phyloP scores from a whole-genome alignment of 2,329 filamentous ascomycete species.

The Aureobasidium sp. region DNA sequence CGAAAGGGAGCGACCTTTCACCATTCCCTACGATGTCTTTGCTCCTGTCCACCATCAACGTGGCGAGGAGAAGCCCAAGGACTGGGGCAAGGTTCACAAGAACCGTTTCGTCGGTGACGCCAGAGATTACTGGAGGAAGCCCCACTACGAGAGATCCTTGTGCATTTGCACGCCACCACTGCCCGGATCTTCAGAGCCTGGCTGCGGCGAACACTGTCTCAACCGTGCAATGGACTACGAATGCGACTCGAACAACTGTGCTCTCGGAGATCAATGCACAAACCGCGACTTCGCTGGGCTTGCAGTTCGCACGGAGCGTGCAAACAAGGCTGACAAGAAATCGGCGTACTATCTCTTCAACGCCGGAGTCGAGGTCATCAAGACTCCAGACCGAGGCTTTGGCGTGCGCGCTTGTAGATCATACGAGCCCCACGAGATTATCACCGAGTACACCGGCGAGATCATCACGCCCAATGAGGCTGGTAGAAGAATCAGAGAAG shows the following conservation, averaged over 20 bases:
- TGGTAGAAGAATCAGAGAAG: slow-evolving; percentile 84
- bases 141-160: slow-evolving; percentile 24
- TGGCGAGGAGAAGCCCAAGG: slow-evolving; percentile 83
- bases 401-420: slow-evolving; percentile 85
- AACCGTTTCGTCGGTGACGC: slow-evolving; percentile 65
- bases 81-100: slow-evolving; percentile 86
- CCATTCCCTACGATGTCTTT: slow-evolving; percentile 83
- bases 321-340: slow-evolving; percentile 16
- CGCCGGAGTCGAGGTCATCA: slow-evolving; percentile 89
- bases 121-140: slow-evolving; percentile 29
- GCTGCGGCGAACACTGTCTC: slow-evolving; percentile 84
- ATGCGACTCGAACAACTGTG: slow-evolving; percentile 86
- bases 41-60: slow-evolving; percentile 64
- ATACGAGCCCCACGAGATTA: slow-evolving; percentile 86
- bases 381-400: slow-evolving; percentile 80
- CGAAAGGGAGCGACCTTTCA: slow-evolving; percentile 65
- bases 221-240: slow-evolving; percentile 98
- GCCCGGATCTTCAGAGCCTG: slow-evolving; percentile 51
- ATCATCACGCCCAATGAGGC: slow-evolving; percentile 95
- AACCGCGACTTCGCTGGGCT: slow-evolving; percentile 86
- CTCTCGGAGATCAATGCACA: slow-evolving; percentile 67
- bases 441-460: slow-evolving; percentile 96
- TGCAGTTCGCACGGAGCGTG: slow-evolving; percentile 58
- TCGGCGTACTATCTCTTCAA: slow-evolving; percentile 69
- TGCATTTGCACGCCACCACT: slow-evolving; percentile 62